Evolutionary conservation across 1,284 basidiomycete species (phyloP).

Genomic region (Rhodofomes roseus): DNA sequence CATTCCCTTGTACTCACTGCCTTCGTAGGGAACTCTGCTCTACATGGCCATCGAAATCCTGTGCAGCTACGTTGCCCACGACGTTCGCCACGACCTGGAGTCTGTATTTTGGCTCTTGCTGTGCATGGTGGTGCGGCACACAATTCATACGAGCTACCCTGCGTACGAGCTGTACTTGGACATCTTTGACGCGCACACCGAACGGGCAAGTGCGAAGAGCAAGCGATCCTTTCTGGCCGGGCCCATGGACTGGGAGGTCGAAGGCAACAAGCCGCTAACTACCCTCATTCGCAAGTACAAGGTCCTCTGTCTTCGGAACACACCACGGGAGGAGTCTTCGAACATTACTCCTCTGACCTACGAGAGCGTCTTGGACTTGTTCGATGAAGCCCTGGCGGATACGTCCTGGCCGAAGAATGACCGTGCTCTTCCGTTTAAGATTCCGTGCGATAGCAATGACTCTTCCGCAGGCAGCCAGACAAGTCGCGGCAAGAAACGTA

Average conservation of each 20-base stretch:
- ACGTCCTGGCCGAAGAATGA: neutral
- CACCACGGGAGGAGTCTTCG: neutral
- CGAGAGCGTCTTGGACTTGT: neutral
- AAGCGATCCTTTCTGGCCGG: neutral
- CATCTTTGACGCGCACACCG: neutral
- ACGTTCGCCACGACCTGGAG: neutral
- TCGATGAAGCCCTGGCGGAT: neutral
- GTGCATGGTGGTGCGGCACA: neutral
- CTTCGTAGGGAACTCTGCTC: neutral
- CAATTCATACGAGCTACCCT: neutral
- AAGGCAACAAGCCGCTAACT: neutral
- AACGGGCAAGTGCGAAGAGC: neutral
- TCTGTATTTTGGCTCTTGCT: conserved; percentile 1
- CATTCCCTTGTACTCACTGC: neutral
- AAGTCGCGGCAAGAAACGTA: neutral
- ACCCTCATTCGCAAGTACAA: neutral
- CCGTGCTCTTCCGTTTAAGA: neutral
- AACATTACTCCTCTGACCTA: neutral
- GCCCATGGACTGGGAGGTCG: neutral
- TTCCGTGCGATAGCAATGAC: neutral
- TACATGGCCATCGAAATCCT: neutral
- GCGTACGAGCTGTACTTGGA: neutral
- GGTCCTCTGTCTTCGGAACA: neutral
- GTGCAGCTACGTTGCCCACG: neutral
- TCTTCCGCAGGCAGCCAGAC: neutral